Evolutionary conservation across 345 rosid species (phyloP).

Genomic region (Eucalyptus microcorys): DNA sequence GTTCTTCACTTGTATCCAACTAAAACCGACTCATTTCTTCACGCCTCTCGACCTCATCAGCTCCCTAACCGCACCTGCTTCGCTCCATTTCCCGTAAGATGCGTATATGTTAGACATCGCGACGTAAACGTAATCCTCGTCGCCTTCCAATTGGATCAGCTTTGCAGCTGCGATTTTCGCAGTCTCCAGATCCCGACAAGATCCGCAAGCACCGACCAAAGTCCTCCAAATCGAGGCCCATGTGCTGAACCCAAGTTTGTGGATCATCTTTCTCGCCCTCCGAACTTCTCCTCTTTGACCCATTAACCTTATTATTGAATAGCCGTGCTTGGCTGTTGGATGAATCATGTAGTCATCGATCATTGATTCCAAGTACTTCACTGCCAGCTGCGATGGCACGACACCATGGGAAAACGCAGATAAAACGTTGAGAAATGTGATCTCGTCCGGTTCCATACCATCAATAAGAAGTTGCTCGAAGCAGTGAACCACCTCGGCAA

Average conservation of each 20-base stretch:
- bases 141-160: conserved; percentile 35
- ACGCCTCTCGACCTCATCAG: conserved; percentile 47
- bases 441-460: conserved; percentile 43
- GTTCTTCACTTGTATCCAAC: conserved; percentile 37
- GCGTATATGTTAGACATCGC: conserved; percentile 56
- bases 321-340: conserved; percentile 60
- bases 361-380: conserved; percentile 45
- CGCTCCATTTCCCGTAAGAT: conserved; percentile 45
- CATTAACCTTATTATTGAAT: conserved; percentile 56
- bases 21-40: conserved; percentile 45
- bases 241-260: conserved; percentile 29
- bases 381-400: conserved; percentile 20
- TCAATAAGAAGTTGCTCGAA: conserved; percentile 32
- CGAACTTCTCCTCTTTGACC: conserved; percentile 38
- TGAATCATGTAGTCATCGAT: conserved; percentile 37
- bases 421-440: conserved; percentile 66
- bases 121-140: conserved; percentile 51
- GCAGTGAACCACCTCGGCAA: conserved; percentile 20
- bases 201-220: conserved; percentile 52
- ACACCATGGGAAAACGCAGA: conserved; percentile 45
- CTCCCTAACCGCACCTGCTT: conserved; percentile 38
- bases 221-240: conserved; percentile 54
- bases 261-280: conserved; percentile 28
- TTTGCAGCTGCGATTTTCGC: conserved; percentile 37
- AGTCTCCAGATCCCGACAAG: conserved; percentile 30